These are phyloP conservation scores for Monosporascus cannonballus DNA, from an alignment of 2,329 filamentous ascomycete genomes.

Conservation along the genomic window DNA sequence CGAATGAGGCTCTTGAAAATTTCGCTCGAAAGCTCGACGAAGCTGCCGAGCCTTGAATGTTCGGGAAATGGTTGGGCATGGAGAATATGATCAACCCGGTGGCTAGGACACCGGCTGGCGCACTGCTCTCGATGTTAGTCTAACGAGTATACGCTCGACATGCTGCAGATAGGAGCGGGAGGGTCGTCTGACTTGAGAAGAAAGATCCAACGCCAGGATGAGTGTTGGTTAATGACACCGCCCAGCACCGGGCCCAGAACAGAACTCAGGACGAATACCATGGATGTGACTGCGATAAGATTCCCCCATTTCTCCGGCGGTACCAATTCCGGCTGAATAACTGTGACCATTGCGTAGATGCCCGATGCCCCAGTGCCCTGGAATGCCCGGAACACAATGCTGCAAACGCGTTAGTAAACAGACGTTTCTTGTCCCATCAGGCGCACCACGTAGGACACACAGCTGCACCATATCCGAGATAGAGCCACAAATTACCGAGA, in stretches of 20 bases:
- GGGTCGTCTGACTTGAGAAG: conserved; percentile 34
- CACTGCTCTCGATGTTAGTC: conserved; percentile 15
- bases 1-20: conserved; percentile 16
- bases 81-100: conserved; percentile 18
- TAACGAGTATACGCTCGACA: neutral
- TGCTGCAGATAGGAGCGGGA: too few relatives aligned
- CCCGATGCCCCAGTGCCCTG: conserved; percentile 42
- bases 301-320: conserved; percentile 27
- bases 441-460: conserved; percentile 9
- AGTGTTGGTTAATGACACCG: conserved; percentile 33
- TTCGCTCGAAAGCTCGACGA: conserved; percentile 10
- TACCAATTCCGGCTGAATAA: conserved; percentile 30
- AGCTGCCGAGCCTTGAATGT: conserved; percentile 10
- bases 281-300: conserved; percentile 28
- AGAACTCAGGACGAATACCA: conserved; percentile 34
- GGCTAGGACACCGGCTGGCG: conserved; percentile 23
- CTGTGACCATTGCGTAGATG: conserved; percentile 36
- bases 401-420: neutral
- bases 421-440: neutral
- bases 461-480: conserved; percentile 26
- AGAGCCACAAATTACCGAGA: conserved; percentile 35
- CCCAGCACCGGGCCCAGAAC: conserved; percentile 38
- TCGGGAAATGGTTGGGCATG: conserved; percentile 22
- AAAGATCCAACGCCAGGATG: conserved; percentile 42
- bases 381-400: conserved; percentile 30